Base-by-base conservation (phyloP, 768 basidiomycete species). In the Phlebiopsis flavidoalba region DNA sequence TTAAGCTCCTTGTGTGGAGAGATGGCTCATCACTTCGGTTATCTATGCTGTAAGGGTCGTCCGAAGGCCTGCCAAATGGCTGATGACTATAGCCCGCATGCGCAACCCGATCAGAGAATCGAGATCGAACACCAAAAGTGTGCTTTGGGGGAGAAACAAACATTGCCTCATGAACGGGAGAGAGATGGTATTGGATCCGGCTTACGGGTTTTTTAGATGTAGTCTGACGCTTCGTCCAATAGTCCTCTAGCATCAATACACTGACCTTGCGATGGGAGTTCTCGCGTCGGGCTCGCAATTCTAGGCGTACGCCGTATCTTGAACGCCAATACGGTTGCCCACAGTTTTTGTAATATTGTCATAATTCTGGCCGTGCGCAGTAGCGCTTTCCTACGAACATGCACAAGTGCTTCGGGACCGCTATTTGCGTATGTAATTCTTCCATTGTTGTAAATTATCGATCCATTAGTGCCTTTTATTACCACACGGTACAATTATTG, bases 51-150 rank as follows among this genome's bases (percentile, higher is more conserved):
- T 71, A 80, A 74, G n/a, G n/a, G 68, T 83, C 83, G 31, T 68
- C 76, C n/a, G n/a, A n/a, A n/a, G 21, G 71, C 69, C 45, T 90
- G 89, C 68, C 74, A 77, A 55, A 81, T n/a, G 86, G 51, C 69
- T 87, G 70, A 91, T 91, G 89, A 76, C 79, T 26, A 73, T 80
- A 50, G n/a, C n/a, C 88, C 88, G 31, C 81, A 83, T n/a, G 50
- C 82, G 77, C 66, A 90, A 90, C 67, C 87, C 88, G 24, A 89
- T 89, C 63, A 78, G 88, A 78, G 88, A 62, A 79, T 89, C 64
- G n/a, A n/a, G n/a, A 86, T 84, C 70, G 81, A n/a, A 83, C 35
- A 77, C 79, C n/a, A 58, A n/a, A n/a, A 58, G 46, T 80, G 79
- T 59, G 62, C 60, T 7, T 73, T n/a, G n/a, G n/a, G n/a, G n/a